Conservation (phyloP, 108 stramenopile species). For the Cyclostephanos invisitatus region DNA sequence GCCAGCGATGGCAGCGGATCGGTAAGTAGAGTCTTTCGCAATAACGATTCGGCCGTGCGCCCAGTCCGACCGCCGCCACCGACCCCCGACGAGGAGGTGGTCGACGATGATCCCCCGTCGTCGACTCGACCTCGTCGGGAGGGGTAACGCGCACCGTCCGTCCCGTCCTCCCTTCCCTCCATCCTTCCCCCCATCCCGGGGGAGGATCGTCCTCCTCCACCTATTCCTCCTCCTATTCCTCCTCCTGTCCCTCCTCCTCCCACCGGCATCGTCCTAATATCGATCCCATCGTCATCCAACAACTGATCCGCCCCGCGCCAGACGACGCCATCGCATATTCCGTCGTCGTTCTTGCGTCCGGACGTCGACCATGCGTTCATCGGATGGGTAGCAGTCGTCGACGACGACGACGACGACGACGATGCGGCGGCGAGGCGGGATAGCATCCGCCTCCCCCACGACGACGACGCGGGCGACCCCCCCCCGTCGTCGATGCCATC, state of each 20-base stretch:
- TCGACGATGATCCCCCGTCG: background rate
- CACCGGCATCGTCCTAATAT: too few relatives aligned
- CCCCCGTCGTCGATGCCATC: background rate
- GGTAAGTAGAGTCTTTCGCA: conserved; percentile 26
- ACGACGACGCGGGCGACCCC: background rate
- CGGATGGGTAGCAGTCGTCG: conserved; percentile 20
- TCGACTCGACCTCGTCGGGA: too few relatives aligned
- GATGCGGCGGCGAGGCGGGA: conserved; percentile 21
- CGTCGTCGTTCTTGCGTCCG: conserved; percentile 30
- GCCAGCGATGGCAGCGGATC: conserved; percentile 36
- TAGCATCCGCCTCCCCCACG: conserved; percentile 14
- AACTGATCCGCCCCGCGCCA: conserved; percentile 26
- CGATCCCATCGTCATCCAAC: conserved; percentile 5
- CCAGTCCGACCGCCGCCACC: too few relatives aligned
- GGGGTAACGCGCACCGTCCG: too few relatives aligned
- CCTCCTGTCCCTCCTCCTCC: too few relatives aligned
- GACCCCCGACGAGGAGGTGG: conserved; percentile 2
- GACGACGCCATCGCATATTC: conserved; percentile 22
- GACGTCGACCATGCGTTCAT: too few relatives aligned
- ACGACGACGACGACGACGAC: background rate
- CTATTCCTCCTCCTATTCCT: too few relatives aligned
- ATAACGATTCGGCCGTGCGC: conserved; percentile 11
- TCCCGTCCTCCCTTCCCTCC: background rate
- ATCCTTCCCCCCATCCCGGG: background rate
- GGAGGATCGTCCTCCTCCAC: background rate